A percentile compares a stretch with the other conserved stretches of the same genome.
Evolutionary conservation across 352 stramenopile species (phyloP).

Genomic region (Pythium inflatum): DNA sequence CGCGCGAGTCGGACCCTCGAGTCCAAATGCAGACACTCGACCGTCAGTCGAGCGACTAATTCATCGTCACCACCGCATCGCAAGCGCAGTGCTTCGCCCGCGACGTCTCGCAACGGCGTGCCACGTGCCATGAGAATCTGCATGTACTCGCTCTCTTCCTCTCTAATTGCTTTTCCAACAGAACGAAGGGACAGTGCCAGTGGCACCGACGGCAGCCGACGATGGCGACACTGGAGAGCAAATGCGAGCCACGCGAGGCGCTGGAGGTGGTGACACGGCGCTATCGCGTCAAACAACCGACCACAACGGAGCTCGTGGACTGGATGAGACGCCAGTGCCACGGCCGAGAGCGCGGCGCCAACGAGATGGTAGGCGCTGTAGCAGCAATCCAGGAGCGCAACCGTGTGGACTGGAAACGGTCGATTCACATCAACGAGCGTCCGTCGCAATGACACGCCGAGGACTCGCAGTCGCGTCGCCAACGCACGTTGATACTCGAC

Average conservation of each 20-base stretch:
- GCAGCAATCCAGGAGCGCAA: neutral
- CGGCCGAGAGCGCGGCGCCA: neutral
- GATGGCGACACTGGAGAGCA: neutral
- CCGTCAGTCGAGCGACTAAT: neutral
- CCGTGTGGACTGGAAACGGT: neutral
- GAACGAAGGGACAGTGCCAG: neutral
- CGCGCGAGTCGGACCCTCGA: neutral
- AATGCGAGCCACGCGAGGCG: slow-evolving; percentile 7
- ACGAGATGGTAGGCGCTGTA: slow-evolving; percentile 7
- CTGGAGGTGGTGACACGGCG: neutral
- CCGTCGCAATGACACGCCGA: neutral
- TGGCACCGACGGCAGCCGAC: neutral
- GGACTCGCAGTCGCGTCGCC: no score
- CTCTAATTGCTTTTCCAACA: neutral
- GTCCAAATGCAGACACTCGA: neutral
- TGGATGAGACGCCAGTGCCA: neutral
- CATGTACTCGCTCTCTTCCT: neutral
- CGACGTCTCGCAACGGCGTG: slow-evolving; percentile 9
- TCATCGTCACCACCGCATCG: neutral
- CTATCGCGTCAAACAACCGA: neutral
- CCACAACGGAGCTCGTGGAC: neutral
- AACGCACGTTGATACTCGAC: no score
- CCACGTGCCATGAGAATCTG: neutral
- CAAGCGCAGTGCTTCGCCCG: neutral
- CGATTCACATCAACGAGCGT: neutral